phyloP scores from a whole-genome alignment of 768 basidiomycete species.

The Cytidiella melzeri region DNA sequence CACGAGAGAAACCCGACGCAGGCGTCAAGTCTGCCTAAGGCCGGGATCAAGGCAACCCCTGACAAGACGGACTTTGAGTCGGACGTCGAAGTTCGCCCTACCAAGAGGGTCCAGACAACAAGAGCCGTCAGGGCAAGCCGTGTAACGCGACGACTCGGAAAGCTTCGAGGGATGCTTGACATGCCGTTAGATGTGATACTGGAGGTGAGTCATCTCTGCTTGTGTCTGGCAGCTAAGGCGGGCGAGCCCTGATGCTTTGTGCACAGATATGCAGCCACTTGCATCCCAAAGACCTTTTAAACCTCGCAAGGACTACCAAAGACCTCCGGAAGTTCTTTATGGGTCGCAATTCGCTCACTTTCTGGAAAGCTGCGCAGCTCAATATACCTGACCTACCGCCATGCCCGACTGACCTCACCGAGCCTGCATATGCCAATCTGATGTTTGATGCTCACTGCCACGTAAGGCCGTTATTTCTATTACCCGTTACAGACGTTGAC shows the following conservation, averaged over 20 bases:
- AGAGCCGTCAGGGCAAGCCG: too few relatives aligned
- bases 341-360: background rate
- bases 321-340: constrained; percentile 23
- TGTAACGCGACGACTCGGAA: too few relatives aligned
- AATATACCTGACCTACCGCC: constrained; percentile 6
- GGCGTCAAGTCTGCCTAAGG: too few relatives aligned
- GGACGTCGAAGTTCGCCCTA: too few relatives aligned
- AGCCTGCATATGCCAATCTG: constrained; percentile 7
- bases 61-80: too few relatives aligned
- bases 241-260: background rate
- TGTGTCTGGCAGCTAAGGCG: background rate
- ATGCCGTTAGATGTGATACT: constrained; percentile 6
- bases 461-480: background rate
- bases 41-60: too few relatives aligned
- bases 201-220: constrained; percentile 1
- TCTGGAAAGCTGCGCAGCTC: constrained; percentile 5
- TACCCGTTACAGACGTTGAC: background rate
- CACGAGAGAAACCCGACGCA: too few relatives aligned
- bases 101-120: too few relatives aligned
- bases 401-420: constrained; percentile 7
- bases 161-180: background rate
- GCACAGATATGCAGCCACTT: constrained; percentile 13
- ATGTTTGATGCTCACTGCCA: constrained; percentile 8
- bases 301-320: constrained; percentile 24
- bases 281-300: constrained; percentile 26